Percentiles rank a stretch among this genome's conserved stretches.
phyloP scores from a whole-genome alignment of 83 land plant species.

The Isoetes engelmannii region DNA sequence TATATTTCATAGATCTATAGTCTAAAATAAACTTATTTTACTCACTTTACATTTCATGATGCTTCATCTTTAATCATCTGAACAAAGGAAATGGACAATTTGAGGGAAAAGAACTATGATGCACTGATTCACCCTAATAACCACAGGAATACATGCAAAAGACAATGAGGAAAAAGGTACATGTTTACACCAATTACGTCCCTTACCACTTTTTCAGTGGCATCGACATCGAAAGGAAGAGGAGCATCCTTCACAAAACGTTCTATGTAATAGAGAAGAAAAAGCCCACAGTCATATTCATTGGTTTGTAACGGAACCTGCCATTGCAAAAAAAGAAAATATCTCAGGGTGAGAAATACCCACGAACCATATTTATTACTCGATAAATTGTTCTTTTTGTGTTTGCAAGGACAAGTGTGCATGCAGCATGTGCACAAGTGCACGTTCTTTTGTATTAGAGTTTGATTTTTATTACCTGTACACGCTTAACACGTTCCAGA shows the following conservation, averaged over 20 bases:
- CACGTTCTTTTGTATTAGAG: too few species aligned
- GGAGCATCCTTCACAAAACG: slow-evolving; percentile 21
- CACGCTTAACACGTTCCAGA: too few species aligned
- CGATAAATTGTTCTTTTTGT: too few species aligned
- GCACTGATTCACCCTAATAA: too few species aligned
- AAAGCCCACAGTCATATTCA: slow-evolving; percentile 23
- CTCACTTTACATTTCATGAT: not conserved
- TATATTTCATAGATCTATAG: too few species aligned
- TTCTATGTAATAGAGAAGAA: slow-evolving; percentile 15
- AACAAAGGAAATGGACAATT: not conserved
- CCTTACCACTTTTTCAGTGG: not conserved
- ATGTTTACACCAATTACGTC: not conserved
- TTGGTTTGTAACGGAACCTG: slow-evolving; percentile 23
- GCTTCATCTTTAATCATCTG: not conserved
- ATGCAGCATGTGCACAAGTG: too few species aligned
- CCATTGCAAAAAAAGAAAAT: not conserved
- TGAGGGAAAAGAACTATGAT: not conserved
- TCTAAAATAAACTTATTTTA: too few species aligned
- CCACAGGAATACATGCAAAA: not conserved
- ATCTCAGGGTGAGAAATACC: too few species aligned
- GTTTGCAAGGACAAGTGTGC: too few species aligned
- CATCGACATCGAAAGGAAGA: not conserved
- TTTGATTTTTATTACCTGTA: too few species aligned
- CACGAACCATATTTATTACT: too few species aligned
- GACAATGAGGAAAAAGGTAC: not conserved